Evolutionary conservation across 306 rosid genomes (phyloP).

Genomic region (Lotus japonicus): DNA sequence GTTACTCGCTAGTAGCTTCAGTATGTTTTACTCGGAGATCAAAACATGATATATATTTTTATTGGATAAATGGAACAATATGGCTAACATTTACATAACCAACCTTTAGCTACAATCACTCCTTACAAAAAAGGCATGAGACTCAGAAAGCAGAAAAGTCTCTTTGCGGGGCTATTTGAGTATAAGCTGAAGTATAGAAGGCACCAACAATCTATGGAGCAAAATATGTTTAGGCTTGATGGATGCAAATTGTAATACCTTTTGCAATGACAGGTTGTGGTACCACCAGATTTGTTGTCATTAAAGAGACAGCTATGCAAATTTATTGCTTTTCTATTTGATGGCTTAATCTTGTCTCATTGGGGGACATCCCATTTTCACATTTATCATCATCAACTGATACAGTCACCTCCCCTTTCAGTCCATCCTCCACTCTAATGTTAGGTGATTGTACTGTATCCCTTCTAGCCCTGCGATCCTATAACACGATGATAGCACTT

Average conservation of each 20-base stretch:
- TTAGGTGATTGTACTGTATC: constrained; percentile 32
- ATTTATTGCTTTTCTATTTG: constrained; percentile 33
- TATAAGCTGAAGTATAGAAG: constrained; percentile 10
- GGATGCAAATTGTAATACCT: constrained; percentile 19
- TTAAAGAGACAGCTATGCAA: constrained; percentile 27
- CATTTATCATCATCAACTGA: constrained; percentile 21
- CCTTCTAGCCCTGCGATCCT: constrained; percentile 51
- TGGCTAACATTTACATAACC: constrained; percentile 20
- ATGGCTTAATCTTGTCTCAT: constrained; percentile 28
- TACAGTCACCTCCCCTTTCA: constrained; percentile 32
- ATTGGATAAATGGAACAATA: constrained; percentile 26
- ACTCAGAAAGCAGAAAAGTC: constrained; percentile 6
- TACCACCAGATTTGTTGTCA: constrained; percentile 14
- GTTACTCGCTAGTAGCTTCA: too few relatives aligned
- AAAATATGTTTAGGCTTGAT: constrained; percentile 11
- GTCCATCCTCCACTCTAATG: constrained; percentile 24
- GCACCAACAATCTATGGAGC: constrained; percentile 17
- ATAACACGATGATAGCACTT: constrained; percentile 11
- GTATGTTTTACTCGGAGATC: too few relatives aligned
- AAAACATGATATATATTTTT: constrained; percentile 13
- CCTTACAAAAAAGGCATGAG: constrained; percentile 14
- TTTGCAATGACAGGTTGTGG: constrained; percentile 37
- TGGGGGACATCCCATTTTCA: constrained; percentile 19
- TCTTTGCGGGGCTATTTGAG: constrained; percentile 11
- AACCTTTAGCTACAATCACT: constrained; percentile 25